Percentiles rank a stretch among this genome's conserved stretches.
These are phyloP conservation scores for Alternaria postmessia DNA, from an alignment of 2,329 filamentous ascomycete species.

Conservation along the genomic window DNA sequence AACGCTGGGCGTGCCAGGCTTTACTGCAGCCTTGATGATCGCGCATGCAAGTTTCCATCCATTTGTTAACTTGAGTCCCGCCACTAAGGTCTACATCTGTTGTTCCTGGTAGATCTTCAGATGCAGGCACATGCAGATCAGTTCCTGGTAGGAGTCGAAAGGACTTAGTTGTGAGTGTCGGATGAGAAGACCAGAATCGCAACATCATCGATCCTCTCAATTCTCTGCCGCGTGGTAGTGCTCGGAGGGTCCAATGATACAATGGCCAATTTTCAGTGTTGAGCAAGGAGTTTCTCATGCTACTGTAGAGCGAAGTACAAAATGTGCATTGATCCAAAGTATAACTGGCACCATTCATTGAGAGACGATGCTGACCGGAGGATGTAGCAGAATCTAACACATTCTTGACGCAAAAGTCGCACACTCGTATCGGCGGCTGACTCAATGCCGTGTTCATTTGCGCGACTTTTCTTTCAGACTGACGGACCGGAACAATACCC, in stretches of 20 bases:
- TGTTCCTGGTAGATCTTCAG: not conserved
- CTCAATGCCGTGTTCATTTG: not conserved
- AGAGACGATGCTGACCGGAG: not conserved
- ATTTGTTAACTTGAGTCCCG: not conserved
- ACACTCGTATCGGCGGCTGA: not conserved
- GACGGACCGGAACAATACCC: too few species aligned
- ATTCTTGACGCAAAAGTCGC: not conserved
- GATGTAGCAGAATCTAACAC: not conserved
- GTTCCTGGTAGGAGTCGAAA: not conserved
- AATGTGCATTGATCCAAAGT: not conserved
- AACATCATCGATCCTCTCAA: slow-evolving; percentile 4
- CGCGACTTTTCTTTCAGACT: not conserved
- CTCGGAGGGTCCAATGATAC: slow-evolving; percentile 4
- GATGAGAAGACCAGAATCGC: slow-evolving; percentile 2
- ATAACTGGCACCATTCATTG: too few species aligned
- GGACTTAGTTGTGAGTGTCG: not conserved
- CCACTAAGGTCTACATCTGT: not conserved
- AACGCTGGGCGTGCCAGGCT: not conserved
- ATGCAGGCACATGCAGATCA: not conserved
- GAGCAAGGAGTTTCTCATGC: rapidly evolving
- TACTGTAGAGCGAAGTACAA: not conserved
- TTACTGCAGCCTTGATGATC: slow-evolving; percentile 2
- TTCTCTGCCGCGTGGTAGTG: slow-evolving; percentile 1
- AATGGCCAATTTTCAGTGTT: not conserved
- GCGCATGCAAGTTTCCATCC: slow-evolving; percentile 1